phyloP scores from a whole-genome alignment of 148 eudicot species.

The Rhododendron simsii region DNA sequence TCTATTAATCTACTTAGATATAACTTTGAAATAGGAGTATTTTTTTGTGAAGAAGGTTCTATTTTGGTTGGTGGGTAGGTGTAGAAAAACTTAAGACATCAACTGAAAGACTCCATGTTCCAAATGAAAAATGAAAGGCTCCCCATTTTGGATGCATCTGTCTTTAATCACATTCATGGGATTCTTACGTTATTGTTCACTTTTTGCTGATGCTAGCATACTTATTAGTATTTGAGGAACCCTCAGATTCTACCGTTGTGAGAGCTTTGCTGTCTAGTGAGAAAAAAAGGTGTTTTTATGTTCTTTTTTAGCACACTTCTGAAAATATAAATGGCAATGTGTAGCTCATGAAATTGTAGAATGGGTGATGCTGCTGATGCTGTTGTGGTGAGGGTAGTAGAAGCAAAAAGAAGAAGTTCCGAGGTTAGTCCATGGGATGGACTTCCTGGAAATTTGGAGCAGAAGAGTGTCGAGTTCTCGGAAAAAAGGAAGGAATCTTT shows the following conservation, averaged over 20 bases:
- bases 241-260: not conserved
- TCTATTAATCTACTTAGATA: not conserved
- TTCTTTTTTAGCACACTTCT: not conserved
- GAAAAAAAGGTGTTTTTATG: not conserved
- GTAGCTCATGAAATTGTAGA: slow-evolving; percentile 11
- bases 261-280: not conserved
- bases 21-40: not conserved
- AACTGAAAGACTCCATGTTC: not conserved
- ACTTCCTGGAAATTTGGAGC: slow-evolving; percentile 18
- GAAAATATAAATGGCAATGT: not conserved
- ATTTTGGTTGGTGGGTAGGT: slow-evolving; percentile 25
- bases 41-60: not conserved
- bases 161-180: not conserved
- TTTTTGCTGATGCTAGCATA: not conserved
- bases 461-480: slow-evolving; percentile 30
- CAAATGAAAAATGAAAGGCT: not conserved
- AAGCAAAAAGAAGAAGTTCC: slow-evolving; percentile 16
- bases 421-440: slow-evolving; percentile 34
- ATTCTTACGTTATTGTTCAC: not conserved
- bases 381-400: slow-evolving; percentile 20
- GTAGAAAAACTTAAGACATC: slow-evolving; percentile 3
- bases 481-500: slow-evolving; percentile 45
- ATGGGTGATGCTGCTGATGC: slow-evolving; percentile 24
- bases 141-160: not conserved
- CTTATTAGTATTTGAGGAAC: slow-evolving; percentile 1